Evolutionary conservation across 768 basidiomycete species (phyloP).

Genomic region (Rhizopogon vesiculosus): DNA sequence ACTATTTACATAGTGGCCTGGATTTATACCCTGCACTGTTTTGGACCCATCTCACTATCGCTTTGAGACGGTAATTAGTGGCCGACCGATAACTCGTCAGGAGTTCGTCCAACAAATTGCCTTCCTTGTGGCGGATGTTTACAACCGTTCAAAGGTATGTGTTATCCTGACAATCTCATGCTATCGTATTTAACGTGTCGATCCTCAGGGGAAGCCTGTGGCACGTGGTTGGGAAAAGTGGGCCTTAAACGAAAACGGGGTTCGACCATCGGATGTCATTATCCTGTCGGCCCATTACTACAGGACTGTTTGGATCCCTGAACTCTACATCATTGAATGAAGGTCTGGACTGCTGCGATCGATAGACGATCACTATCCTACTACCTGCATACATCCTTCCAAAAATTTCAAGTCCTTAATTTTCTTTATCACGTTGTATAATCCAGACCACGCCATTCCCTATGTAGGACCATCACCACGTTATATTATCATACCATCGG

Average conservation of each 20-base stretch:
- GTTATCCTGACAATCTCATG: background rate
- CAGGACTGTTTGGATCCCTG: conserved; percentile 22
- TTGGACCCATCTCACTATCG: conserved; percentile 9
- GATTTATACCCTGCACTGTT: conserved; percentile 4
- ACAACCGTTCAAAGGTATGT: background rate
- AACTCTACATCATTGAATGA: conserved; percentile 23
- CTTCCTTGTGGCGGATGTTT: background rate
- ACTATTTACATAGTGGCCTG: conserved; percentile 17
- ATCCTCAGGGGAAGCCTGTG: background rate
- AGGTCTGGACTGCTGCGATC: background rate
- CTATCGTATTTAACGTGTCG: background rate
- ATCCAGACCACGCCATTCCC: background rate
- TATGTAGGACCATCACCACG: background rate
- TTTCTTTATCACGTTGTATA: background rate
- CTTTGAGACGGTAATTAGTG: conserved; percentile 7
- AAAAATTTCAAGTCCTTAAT: background rate
- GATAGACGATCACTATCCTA: too few species aligned
- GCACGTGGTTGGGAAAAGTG: conserved; percentile 14
- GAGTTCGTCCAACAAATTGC: conserved; percentile 6
- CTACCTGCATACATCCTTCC: background rate
- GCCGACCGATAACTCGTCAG: conserved; percentile 15
- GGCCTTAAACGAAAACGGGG: conserved; percentile 11
- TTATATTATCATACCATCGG: too few species aligned
- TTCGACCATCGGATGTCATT: conserved; percentile 12
- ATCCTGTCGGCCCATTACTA: conserved; percentile 23